Evolutionary conservation across 2,329 filamentous ascomycete genomes (phyloP).

Genomic region (Chrysoporthe cubensis): DNA sequence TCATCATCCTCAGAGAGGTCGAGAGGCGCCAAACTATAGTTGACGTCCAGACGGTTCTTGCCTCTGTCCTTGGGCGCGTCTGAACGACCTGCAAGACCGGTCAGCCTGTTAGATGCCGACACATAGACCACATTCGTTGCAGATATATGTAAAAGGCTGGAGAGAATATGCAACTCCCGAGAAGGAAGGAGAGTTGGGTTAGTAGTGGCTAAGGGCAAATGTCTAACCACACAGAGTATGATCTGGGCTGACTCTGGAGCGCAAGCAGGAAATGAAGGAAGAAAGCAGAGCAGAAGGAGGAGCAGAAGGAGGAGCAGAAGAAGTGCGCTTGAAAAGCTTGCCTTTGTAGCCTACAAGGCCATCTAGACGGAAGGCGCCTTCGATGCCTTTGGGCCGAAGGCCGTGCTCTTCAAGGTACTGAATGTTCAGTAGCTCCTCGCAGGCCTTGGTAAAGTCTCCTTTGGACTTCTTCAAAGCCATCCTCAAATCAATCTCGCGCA

Average conservation of each 20-base stretch:
- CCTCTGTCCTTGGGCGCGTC: constrained; percentile 18
- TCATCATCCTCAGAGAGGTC: constrained; percentile 21
- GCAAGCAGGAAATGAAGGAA: constrained; percentile 18
- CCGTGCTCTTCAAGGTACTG: constrained; percentile 74
- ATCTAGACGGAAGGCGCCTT: constrained; percentile 72
- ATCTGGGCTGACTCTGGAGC: neutral
- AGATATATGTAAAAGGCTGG: too few relatives aligned
- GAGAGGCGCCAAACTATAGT: constrained; percentile 22
- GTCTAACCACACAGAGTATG: neutral
- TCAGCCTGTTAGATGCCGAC: neutral
- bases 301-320: constrained; percentile 28
- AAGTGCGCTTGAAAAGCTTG: constrained; percentile 28
- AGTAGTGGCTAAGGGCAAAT: neutral
- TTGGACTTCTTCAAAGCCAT: constrained; percentile 69
- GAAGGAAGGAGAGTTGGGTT: neutral
- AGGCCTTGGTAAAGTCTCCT: constrained; percentile 68
- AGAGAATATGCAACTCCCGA: too few relatives aligned
- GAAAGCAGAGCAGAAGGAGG: neutral
- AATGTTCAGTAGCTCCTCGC: constrained; percentile 81
- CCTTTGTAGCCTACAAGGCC: constrained; percentile 42
- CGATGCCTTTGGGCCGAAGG: constrained; percentile 72
- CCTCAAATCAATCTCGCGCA: constrained; percentile 68
- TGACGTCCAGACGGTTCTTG: constrained; percentile 24
- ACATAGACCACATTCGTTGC: too few relatives aligned
- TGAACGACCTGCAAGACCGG: constrained; percentile 16